Percentiles rank a stretch among this genome's conserved stretches.
These are phyloP conservation scores for Aurifilum marmelostoma DNA, from an alignment of 2,329 filamentous ascomycete species.

Conservation along the genomic window DNA sequence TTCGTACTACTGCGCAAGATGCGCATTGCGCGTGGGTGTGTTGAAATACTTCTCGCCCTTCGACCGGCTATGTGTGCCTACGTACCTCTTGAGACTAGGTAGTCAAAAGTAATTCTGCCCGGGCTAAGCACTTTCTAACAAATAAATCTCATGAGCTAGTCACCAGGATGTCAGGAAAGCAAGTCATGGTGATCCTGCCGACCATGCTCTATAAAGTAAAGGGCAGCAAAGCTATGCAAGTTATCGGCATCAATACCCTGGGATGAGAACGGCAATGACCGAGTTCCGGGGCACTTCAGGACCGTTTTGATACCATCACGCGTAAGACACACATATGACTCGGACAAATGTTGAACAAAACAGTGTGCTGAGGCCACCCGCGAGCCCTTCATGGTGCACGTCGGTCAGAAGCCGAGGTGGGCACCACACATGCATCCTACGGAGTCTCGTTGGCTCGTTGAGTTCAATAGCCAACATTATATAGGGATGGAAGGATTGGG, in stretches of 20 bases:
- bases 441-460: neutral
- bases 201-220: neutral
- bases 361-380: fast-evolving
- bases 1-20: neutral
- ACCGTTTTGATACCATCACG: neutral
- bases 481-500: neutral
- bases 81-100: neutral
- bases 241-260: neutral
- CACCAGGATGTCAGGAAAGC: neutral
- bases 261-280: neutral
- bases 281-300: neutral
- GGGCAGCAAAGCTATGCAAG: neutral
- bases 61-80: neutral
- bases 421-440: neutral
- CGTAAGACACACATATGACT: neutral
- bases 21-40: neutral
- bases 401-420: neutral
- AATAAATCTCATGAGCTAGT: too few relatives aligned
- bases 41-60: neutral
- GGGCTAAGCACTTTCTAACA: neutral
- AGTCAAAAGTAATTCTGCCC: neutral
- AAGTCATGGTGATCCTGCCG: neutral
- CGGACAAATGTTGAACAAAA: too few relatives aligned
- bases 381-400: neutral
- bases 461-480: neutral